Evolutionary conservation across 2,329 filamentous ascomycete genomes (phyloP).

Genomic region (Fusarium oligoseptatum): DNA sequence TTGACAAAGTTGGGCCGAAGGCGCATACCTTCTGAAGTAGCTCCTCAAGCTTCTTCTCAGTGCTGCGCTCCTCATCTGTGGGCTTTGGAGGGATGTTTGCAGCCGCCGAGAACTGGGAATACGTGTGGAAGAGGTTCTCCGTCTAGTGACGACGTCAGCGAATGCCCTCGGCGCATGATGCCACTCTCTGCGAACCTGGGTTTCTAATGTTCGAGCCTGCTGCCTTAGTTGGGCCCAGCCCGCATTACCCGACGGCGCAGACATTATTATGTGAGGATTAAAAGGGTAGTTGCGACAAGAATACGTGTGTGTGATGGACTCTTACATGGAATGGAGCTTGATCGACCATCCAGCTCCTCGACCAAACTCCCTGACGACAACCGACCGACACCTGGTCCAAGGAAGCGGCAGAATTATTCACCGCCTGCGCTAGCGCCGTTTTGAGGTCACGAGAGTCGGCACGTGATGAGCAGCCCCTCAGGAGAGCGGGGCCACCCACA

Average conservation of each 20-base stretch:
- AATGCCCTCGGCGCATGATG: constrained; percentile 30
- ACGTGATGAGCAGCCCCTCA: constrained; percentile 42
- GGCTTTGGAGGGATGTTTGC: constrained; percentile 85
- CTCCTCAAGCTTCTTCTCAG: constrained; percentile 86
- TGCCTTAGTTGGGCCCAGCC: constrained; percentile 96
- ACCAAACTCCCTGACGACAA: constrained; percentile 45
- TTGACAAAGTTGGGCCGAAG: neutral
- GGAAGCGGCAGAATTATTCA: constrained; percentile 45
- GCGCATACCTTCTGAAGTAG: constrained; percentile 80
- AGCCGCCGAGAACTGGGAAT: constrained; percentile 89
- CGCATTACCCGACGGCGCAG: constrained; percentile 64
- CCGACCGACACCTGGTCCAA: constrained; percentile 41
- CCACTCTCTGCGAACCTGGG: constrained; percentile 73
- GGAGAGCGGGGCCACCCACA: constrained; percentile 9
- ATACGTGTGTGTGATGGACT: constrained; percentile 32
- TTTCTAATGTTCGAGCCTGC: constrained; percentile 89
- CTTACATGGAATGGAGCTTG: constrained; percentile 14
- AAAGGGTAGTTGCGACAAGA: constrained; percentile 7
- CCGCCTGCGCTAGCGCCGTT: constrained; percentile 41
- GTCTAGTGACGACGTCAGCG: constrained; percentile 69
- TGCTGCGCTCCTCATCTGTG: constrained; percentile 84
- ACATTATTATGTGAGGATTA: constrained; percentile 57
- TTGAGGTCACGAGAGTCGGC: constrained; percentile 3
- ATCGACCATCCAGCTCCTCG: constrained; percentile 25
- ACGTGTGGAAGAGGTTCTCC: constrained; percentile 84